Base-by-base conservation (phyloP, 2,329 filamentous ascomycete genomes). In the Penicillium glabrum region DNA sequence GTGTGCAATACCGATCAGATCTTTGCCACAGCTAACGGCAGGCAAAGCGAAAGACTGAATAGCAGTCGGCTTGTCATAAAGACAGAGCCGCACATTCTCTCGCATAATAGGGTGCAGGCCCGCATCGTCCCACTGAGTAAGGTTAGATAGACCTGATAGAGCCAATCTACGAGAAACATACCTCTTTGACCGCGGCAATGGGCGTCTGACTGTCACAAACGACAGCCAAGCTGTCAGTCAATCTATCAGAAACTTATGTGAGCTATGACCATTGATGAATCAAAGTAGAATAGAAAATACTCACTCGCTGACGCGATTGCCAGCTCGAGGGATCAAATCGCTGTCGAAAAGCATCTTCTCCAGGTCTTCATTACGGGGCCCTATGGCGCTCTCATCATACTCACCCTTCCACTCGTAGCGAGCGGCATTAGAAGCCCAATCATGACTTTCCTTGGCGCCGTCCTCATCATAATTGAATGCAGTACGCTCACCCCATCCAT, bases 41-140 rank as follows among this genome's bases (percentile, higher is more conserved):
- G 95, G 92, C 29, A 98, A 85, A 5, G 86, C 87, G 72, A 90
- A 97, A 21, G 86, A 85, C 71, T 99, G 95, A 37, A 99, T 95
- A 0, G 93, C 90, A 0, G 95, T 98, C 0, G 93, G 91, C 1
- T 76, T 69, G 0, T 78, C 72, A 69, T 96, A 98, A 1, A 86
- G 83, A 59, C 86, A 87, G 2, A 93, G 80, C 58, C 85, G 70
- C 41, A 97, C 82, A 63, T 98, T 99, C 61, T 88, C 81, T 1
- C 88, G 71, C 82, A 98, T 89, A 27, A 86, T 83, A 0, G 95
- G 95, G 67, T 99, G 95, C 14, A 99, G 80, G 2, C 90, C 92
- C 23, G 91, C 90, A 56, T 89, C 82, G 1, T 87, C 79, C 72
- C 96, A 98, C 71, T 81, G 72, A 52, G 83, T 21, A 24, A 46